Evolutionary conservation across 2,329 filamentous ascomycete species (phyloP).

Genomic region (Tolypocladium paradoxum): DNA sequence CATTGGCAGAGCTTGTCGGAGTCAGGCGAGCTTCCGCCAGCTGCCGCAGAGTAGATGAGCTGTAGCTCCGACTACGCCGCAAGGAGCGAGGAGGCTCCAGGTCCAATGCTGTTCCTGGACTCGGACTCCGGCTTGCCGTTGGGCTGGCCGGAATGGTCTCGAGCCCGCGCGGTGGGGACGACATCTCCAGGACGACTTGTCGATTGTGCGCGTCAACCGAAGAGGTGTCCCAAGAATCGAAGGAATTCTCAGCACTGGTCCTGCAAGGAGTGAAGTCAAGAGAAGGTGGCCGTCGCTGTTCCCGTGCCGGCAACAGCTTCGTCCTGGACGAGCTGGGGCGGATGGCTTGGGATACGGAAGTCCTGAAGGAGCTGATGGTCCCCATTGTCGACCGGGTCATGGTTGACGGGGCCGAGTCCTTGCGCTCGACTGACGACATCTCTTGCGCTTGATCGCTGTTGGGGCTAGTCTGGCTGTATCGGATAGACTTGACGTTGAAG

Average conservation of each 20-base stretch:
- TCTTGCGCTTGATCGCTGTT: conserved; percentile 19
- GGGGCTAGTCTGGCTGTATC: conserved; percentile 35
- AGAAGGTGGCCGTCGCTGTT: conserved; percentile 34
- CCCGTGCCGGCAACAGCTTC: conserved; percentile 35
- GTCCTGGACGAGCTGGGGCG: conserved; percentile 48
- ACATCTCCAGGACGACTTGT: conserved; percentile 42
- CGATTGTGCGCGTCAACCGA: conserved; percentile 52
- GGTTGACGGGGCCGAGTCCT: conserved; percentile 33
- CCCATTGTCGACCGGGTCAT: conserved; percentile 12
- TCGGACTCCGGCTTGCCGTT: conserved; percentile 52
- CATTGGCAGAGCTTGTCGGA: conserved; percentile 26
- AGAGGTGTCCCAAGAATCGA: conserved; percentile 68
- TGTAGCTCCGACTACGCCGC: conserved; percentile 40
- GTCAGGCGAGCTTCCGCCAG: conserved; percentile 15
- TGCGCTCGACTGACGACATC: conserved; percentile 23
- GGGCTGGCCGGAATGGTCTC: conserved; percentile 63
- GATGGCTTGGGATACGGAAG: conserved; percentile 33
- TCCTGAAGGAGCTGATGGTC: conserved; percentile 18
- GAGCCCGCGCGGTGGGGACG: conserved; percentile 40
- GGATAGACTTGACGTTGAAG: conserved; percentile 38
- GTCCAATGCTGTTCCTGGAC: conserved; percentile 50
- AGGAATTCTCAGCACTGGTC: conserved; percentile 45
- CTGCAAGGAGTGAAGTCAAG: conserved; percentile 31
- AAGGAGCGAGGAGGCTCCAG: conserved; percentile 36
- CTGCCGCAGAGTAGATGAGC: conserved; percentile 24